Percentiles rank a stretch among this genome's conserved stretches.
phyloP scores from a whole-genome alignment of 2,329 filamentous ascomycete species.

The Verticillium longisporum region DNA sequence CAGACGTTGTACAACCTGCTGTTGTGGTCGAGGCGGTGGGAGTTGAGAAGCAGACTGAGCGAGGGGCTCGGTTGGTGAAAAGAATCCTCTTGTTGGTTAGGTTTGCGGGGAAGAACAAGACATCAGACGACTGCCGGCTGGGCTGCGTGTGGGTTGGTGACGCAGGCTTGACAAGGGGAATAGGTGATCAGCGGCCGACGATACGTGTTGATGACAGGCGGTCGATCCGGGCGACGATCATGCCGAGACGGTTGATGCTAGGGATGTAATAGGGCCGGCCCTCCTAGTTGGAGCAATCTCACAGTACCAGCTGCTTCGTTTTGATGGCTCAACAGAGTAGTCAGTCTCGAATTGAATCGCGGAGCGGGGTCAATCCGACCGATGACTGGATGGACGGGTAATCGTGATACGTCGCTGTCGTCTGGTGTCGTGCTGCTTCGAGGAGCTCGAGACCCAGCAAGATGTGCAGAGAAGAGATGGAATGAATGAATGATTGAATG shows the following conservation, averaged over 20 bases:
- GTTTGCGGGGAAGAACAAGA: constrained; percentile 1
- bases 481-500: not conserved
- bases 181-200: constrained; percentile 6
- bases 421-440: not conserved
- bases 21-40: not conserved
- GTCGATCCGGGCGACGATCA: constrained; percentile 13
- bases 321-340: not conserved
- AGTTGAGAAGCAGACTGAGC: not conserved
- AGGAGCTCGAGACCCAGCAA: not conserved
- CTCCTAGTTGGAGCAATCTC: not conserved
- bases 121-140: not conserved
- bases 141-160: not conserved
- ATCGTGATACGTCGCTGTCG: not conserved
- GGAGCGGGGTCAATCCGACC: not conserved
- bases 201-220: constrained; percentile 10
- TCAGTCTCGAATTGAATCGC: not conserved
- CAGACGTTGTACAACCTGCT: not conserved
- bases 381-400: not conserved
- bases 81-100: not conserved
- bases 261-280: not conserved
- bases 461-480: not conserved
- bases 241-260: not conserved
- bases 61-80: not conserved
- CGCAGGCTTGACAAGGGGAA: not conserved
- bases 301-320: not conserved